phyloP scores from a whole-genome alignment of 345 rosid species.

The Rhodamnia argentea region DNA sequence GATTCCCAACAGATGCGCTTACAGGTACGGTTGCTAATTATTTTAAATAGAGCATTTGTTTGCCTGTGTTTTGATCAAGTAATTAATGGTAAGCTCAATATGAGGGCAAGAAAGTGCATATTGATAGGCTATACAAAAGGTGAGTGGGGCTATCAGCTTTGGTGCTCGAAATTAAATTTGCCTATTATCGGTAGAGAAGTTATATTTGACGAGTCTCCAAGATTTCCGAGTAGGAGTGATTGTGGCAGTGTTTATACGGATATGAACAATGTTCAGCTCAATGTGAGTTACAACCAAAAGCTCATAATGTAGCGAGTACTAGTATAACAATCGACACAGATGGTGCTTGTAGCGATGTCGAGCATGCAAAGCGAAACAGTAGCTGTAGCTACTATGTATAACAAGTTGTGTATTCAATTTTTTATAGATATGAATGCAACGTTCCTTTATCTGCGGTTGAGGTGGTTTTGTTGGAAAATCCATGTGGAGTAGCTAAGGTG shows the following conservation, averaged over 20 bases:
- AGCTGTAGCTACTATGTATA: no score
- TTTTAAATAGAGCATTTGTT: not conserved
- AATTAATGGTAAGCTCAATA: not conserved
- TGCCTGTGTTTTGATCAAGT: rapidly evolving
- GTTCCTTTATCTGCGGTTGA: not conserved
- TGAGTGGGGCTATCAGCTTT: not conserved
- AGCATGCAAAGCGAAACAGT: no score
- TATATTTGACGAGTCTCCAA: rapidly evolving
- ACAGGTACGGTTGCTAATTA: not conserved
- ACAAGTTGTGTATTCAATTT: no score
- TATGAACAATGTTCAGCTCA: not conserved
- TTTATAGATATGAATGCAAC: not conserved
- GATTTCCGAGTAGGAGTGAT: not conserved
- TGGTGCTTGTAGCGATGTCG: no score
- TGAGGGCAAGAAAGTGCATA: not conserved
- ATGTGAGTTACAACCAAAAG: not conserved
- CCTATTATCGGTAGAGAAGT: not conserved
- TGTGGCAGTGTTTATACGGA: not conserved
- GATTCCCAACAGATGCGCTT: no score
- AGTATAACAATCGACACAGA: no score
- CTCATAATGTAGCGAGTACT: not conserved
- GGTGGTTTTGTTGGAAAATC: not conserved
- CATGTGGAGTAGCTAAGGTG: not conserved
- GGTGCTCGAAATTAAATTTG: not conserved
- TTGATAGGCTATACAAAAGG: rapidly evolving